phyloP scores from a whole-genome alignment of 1,139 yeast species.

The Yamadazyma spencermartinsiae region DNA sequence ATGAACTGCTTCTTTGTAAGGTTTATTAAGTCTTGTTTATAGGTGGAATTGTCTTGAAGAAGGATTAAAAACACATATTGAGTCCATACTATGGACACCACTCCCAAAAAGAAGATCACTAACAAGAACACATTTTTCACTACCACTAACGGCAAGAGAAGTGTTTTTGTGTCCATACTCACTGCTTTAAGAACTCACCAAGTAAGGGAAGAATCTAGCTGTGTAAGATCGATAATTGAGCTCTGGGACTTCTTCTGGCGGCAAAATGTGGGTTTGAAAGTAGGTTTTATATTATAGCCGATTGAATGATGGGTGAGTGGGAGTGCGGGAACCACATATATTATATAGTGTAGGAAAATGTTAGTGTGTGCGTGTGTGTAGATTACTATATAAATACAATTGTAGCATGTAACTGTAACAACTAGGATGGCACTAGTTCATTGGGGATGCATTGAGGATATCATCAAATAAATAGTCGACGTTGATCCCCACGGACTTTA shows the following conservation, averaged over 20 bases:
- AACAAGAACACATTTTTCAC: constrained; percentile 30
- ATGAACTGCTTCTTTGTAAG: constrained; percentile 54
- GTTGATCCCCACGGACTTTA: constrained; percentile 70
- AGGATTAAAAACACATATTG: constrained; percentile 39
- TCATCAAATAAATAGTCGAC: constrained; percentile 61
- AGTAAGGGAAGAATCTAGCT: too few species aligned
- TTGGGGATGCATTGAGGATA: constrained; percentile 14
- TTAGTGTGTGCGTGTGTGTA: too few species aligned
- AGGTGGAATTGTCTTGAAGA: constrained; percentile 25
- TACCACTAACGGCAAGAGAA: constrained; percentile 6
- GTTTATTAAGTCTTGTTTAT: constrained; percentile 38
- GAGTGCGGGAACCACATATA: too few species aligned
- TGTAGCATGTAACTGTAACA: too few species aligned
- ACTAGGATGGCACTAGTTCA: not conserved
- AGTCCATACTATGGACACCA: constrained; percentile 42
- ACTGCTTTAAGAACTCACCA: too few species aligned
- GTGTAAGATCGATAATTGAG: not conserved
- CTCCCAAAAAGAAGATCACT: constrained; percentile 43
- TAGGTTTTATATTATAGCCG: too few species aligned
- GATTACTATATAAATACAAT: too few species aligned
- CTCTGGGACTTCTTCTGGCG: not conserved
- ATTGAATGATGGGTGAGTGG: too few species aligned
- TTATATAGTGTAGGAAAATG: not conserved
- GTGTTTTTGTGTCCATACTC: too few species aligned
- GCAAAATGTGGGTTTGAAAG: not conserved